Evolutionary conservation across 192 early-diverging fungal species (phyloP), one percentile per base, ranked within the genome.

Genomic region (Rhizophlyctis rosea): DNA sequence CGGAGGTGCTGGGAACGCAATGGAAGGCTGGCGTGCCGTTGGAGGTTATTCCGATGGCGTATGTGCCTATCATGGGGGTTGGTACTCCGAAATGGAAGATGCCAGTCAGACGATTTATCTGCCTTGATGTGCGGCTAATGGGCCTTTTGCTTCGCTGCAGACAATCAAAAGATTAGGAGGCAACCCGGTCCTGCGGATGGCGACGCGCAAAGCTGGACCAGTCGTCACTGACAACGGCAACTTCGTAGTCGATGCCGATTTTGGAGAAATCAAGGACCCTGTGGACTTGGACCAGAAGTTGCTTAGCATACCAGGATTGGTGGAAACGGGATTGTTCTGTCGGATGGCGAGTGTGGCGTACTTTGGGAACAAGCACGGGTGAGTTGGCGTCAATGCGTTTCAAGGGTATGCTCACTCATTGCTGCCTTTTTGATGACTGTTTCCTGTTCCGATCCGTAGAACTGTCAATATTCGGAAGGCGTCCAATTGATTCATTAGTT

Each of bases 171-270:
- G 28, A 2, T 57, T 82, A 21, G 76, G 76, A 16, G 74, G 68
- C 7, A 80, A 71, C 0, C 82, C 88, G 2, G 76, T 62, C n/a
- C 68, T 98, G 30, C 84, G 95, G 29, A 92, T 92, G 90, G 92
- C 87, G 1, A 81, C 82, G 51, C 78, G 70, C 36, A 97, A 97
- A 72, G 95, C 95, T 0, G 95, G 95, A 3, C 95, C 95, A 1
- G 89, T 93, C 28, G 88, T 95, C 1, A 95, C 92, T 11, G 95
- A 97, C 67, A 93, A 93, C 62, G 92, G 93, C 9, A 95, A 93
- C 76, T 90, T 95, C 76, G 76, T 95, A 28, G 77, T 98, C 35
- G 93, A 98, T 76, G 90, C 86, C 3, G 72, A 86, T 33, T 89
- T 97, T 72, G 89, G 89, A 28, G 69, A 76, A 13, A 93, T 95